These are phyloP conservation scores for Pharnaceum exiguum DNA, from an alignment of 148 eudicot species.

Conservation along the genomic window DNA sequence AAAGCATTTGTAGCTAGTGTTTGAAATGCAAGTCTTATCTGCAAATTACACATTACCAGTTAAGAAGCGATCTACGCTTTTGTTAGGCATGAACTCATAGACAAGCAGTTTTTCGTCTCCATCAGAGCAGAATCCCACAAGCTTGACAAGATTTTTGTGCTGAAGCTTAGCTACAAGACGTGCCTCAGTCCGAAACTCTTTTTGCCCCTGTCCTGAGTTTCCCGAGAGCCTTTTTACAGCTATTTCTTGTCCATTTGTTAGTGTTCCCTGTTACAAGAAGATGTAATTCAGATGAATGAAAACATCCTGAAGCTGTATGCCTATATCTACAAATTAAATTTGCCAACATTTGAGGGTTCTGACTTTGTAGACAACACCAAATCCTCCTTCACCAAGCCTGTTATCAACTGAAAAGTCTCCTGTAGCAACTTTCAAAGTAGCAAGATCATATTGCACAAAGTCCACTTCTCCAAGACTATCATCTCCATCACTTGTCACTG, in stretches of 20 bases:
- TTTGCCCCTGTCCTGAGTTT: constrained; percentile 12
- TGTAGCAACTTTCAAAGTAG: constrained; percentile 22
- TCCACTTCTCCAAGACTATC: constrained; percentile 16
- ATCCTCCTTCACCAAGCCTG: constrained; percentile 33
- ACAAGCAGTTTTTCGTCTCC: constrained; percentile 19
- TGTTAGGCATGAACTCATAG: constrained; percentile 16
- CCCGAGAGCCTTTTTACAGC: constrained; percentile 25
- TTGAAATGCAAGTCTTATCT: too few species aligned
- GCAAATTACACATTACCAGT: too few species aligned
- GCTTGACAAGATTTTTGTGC: constrained; percentile 16
- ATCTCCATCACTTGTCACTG: not conserved
- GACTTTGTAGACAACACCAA: constrained; percentile 25
- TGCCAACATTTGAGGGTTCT: not conserved
- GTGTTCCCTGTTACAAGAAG: constrained; percentile 5
- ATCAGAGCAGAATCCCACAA: constrained; percentile 11
- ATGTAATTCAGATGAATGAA: not conserved
- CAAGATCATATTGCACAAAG: constrained; percentile 22
- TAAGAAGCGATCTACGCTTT: constrained; percentile 5
- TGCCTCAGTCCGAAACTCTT: constrained; percentile 20
- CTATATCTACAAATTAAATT: not conserved
- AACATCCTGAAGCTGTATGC: not conserved
- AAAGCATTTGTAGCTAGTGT: too few species aligned
- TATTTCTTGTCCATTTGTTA: constrained; percentile 5
- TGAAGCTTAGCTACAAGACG: constrained; percentile 25
- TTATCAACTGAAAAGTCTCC: constrained; percentile 20